Percentiles rank a stretch among this genome's conserved stretches.
These are phyloP conservation scores for Citrullus amarus DNA, from an alignment of 306 rosid species.

Conservation along the genomic window DNA sequence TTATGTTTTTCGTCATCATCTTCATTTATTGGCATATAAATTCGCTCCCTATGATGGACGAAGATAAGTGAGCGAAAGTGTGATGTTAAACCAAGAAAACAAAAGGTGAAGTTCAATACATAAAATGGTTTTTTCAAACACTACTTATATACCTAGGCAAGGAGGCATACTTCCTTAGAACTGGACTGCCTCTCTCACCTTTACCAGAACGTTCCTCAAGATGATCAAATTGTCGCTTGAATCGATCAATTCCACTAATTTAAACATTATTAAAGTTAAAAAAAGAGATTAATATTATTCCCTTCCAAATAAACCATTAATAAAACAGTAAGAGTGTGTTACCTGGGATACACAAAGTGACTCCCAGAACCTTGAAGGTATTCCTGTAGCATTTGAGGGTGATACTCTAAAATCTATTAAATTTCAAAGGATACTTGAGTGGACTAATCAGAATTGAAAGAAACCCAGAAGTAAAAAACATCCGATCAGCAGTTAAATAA, in stretches of 20 bases:
- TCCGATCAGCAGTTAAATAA: background rate
- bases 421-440: slow-evolving; percentile 10
- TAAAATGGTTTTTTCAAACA: background rate
- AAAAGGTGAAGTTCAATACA: background rate
- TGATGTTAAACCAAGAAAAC: background rate
- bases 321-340: slow-evolving; percentile 4
- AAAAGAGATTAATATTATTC: background rate
- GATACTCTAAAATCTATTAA: slow-evolving; percentile 55
- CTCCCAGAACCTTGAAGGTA: slow-evolving; percentile 37
- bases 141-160: slow-evolving; percentile 44
- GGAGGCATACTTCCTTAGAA: slow-evolving; percentile 46
- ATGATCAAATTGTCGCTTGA: slow-evolving; percentile 44
- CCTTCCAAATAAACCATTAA: background rate
- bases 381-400: slow-evolving; percentile 57
- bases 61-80: background rate
- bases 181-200: slow-evolving; percentile 27
- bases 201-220: slow-evolving; percentile 33
- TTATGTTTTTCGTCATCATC: slow-evolving; percentile 18
- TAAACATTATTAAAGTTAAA: background rate
- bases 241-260: slow-evolving; percentile 48
- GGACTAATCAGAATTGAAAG: background rate
- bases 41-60: slow-evolving; percentile 28
- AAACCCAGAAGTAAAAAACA: background rate
- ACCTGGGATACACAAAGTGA: slow-evolving; percentile 66
- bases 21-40: slow-evolving; percentile 22